phyloP scores from a whole-genome alignment of 164 flowering plant species.

The Umbellularia californica region DNA sequence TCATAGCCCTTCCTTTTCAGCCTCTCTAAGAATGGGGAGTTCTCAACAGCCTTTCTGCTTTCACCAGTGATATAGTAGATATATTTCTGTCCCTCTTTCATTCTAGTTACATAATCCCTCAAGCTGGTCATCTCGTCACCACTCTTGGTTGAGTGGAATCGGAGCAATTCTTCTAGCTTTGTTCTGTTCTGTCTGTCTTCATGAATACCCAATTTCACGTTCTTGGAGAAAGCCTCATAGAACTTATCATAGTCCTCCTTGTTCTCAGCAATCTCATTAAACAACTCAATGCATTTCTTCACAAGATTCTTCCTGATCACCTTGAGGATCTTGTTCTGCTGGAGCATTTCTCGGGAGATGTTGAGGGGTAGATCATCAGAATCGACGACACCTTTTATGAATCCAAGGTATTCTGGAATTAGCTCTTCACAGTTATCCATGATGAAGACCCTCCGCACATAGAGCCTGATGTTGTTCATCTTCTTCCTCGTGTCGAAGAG shows the following conservation, averaged over 20 bases:
- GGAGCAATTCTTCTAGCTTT: conserved; percentile 51
- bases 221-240: conserved; percentile 60
- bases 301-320: conserved; percentile 64
- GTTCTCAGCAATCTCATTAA: conserved; percentile 56
- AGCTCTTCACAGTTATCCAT: conserved; percentile 64
- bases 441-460: conserved; percentile 53
- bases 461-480: conserved; percentile 59
- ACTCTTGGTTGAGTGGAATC: conserved; percentile 61
- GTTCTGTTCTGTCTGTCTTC: conserved; percentile 56
- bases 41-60: conserved; percentile 66
- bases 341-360: conserved; percentile 61
- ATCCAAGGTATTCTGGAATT: conserved; percentile 52
- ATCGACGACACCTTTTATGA: conserved; percentile 55
- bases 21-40: conserved; percentile 61
- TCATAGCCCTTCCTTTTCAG: conserved; percentile 64
- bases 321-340: conserved; percentile 64
- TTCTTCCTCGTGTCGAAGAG: conserved; percentile 59
- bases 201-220: conserved; percentile 62
- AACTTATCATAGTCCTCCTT: conserved; percentile 59
- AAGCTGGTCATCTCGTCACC: conserved; percentile 69
- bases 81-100: conserved; percentile 65
- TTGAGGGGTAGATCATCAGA: conserved; percentile 64
- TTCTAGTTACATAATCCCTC: conserved; percentile 66
- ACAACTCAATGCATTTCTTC: conserved; percentile 71
- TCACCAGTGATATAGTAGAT: conserved; percentile 66